phyloP scores from a whole-genome alignment of 169 alveolate species.

The Babesia caballi region DNA sequence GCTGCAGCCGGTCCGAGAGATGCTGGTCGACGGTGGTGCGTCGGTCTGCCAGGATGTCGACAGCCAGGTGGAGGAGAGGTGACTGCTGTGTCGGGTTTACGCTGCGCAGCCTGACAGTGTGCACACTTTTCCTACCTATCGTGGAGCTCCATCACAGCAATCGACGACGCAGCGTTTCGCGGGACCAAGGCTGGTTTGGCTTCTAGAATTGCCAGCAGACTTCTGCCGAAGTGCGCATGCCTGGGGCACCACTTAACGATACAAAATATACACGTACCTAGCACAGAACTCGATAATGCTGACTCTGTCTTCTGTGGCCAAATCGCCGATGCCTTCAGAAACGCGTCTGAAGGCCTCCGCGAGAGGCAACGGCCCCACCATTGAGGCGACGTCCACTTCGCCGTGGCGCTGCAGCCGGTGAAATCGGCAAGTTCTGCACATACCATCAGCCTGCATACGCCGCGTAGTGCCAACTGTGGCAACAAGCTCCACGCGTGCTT shows the following conservation, averaged over 20 bases:
- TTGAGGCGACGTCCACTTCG: neutral
- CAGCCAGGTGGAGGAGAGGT: neutral
- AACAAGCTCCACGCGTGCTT: slow-evolving; percentile 8
- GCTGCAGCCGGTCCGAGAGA: neutral
- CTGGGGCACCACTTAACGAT: neutral
- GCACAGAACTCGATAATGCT: slow-evolving; percentile 2
- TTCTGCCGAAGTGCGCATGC: neutral
- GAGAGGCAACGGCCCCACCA: neutral
- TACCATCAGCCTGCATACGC: neutral
- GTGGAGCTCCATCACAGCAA: slow-evolving; percentile 1
- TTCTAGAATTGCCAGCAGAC: neutral
- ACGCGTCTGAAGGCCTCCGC: slow-evolving; percentile 1
- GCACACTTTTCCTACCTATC: neutral
- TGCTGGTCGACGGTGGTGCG: neutral
- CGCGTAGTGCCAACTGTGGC: neutral
- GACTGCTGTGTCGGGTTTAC: neutral
- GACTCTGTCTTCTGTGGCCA: neutral
- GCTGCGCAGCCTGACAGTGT: neutral
- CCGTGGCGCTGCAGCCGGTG: neutral
- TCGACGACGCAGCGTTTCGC: neutral
- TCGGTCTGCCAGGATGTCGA: neutral
- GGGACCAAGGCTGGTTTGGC: neutral
- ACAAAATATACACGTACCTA: neutral
- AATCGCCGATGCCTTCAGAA: neutral
- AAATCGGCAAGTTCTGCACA: neutral